A percentile compares a stretch with the other conserved stretches of the same genome.
Conservation (phyloP, 208 protist genomes). For the Trypanosoma brucei region DNA sequence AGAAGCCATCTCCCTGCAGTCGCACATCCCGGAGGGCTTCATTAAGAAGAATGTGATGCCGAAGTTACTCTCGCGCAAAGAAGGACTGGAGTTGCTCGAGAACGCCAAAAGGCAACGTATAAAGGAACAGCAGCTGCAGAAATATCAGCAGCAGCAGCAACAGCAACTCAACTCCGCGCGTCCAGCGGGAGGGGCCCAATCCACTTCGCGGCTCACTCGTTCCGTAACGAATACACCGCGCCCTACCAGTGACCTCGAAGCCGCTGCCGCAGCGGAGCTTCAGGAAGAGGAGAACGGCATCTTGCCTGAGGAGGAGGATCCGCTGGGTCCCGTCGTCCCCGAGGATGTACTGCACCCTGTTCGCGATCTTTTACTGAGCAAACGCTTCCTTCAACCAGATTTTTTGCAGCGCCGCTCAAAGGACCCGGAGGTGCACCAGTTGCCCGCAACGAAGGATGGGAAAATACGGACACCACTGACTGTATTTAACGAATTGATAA, state of each 20-base stretch:
- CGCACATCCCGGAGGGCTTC: slow-evolving; percentile 46
- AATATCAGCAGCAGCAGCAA: slow-evolving; percentile 2
- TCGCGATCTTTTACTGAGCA: slow-evolving; percentile 48
- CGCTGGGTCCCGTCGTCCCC: slow-evolving; percentile 49
- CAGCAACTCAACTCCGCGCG: slow-evolving; percentile 30
- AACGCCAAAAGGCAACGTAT: slow-evolving; percentile 33
- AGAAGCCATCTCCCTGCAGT: slow-evolving; percentile 49
- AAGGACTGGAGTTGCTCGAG: slow-evolving; percentile 51
- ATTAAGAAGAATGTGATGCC: slow-evolving; percentile 55
- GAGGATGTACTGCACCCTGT: slow-evolving; percentile 52
- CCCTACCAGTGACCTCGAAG: slow-evolving; percentile 8
- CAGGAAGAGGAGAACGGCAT: slow-evolving; percentile 27
- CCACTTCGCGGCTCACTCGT: slow-evolving; percentile 27
- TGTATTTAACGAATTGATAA: slow-evolving; percentile 74
- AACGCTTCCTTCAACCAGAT: slow-evolving; percentile 30
- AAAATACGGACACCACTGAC: slow-evolving; percentile 67
- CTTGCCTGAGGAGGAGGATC: slow-evolving; percentile 64
- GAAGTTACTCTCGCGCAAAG: slow-evolving; percentile 43
- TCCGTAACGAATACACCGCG: not conserved
- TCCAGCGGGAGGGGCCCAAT: slow-evolving; percentile 6
- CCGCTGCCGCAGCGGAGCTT: slow-evolving; percentile 30
- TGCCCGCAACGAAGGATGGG: slow-evolving; percentile 57
- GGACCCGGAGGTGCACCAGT: slow-evolving; percentile 41
- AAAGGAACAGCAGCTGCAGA: slow-evolving; percentile 10
- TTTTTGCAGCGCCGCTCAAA: slow-evolving; percentile 42